Conservation (phyloP, 768 basidiomycete species). For the Hemileccinum impolitum region DNA sequence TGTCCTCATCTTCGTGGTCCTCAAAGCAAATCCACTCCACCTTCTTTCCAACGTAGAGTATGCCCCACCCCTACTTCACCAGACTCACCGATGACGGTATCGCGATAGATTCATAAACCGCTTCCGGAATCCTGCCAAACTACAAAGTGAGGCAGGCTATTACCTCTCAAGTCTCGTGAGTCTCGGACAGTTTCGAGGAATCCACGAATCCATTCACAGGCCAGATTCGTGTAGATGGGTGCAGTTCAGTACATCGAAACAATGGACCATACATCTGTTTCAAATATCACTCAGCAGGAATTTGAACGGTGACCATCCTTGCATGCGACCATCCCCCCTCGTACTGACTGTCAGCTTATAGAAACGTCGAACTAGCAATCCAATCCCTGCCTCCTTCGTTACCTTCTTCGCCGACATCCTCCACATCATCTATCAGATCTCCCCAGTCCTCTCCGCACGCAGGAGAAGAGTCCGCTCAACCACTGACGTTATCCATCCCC, state of each 20-base stretch:
- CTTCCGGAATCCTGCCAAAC: conserved; percentile 83
- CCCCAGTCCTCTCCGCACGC: conserved; percentile 47
- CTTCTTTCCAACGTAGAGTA: conserved; percentile 95
- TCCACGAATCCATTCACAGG: conserved; percentile 2
- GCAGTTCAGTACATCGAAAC: conserved; percentile 97
- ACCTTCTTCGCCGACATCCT: conserved; percentile 31
- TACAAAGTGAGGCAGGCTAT: conserved; percentile 95
- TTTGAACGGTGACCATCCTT: conserved; percentile 68
- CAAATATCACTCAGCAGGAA: conserved; percentile 90
- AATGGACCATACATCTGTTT: conserved; percentile 93
- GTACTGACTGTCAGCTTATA: conserved; percentile 16
- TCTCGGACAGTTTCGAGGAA: neutral
- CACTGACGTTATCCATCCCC: conserved; percentile 59
- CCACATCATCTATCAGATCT: conserved; percentile 34
- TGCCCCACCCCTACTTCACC: conserved; percentile 17
- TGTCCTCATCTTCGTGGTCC: conserved; percentile 88
- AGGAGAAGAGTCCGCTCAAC: conserved; percentile 88
- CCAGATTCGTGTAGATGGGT: conserved; percentile 62
- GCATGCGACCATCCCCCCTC: neutral
- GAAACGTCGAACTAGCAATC: conserved; percentile 62
- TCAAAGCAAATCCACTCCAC: conserved; percentile 92
- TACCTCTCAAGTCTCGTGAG: conserved; percentile 92
- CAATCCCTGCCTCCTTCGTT: conserved; percentile 39
- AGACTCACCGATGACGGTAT: neutral
- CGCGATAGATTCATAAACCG: conserved; percentile 83